These are phyloP conservation scores for Achaetomium macrosporum DNA, from an alignment of 2,329 filamentous ascomycete genomes.

Conservation along the genomic window DNA sequence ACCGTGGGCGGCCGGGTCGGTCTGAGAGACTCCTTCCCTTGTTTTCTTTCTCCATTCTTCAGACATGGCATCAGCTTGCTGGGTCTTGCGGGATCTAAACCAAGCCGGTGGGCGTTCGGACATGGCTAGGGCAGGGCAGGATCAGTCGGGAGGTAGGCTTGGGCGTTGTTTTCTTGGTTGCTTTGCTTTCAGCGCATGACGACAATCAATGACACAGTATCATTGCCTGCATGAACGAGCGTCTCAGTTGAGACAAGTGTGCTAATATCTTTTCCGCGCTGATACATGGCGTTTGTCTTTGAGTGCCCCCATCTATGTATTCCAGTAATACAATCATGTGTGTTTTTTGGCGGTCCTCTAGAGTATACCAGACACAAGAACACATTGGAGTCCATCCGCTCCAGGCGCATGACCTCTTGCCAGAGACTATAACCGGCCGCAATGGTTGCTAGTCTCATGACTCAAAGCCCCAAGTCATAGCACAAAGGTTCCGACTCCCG, in stretches of 20 bases:
- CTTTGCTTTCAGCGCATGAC: slow-evolving; percentile 6
- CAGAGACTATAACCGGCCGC: too few species aligned
- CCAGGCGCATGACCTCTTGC: too few species aligned
- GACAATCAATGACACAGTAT: slow-evolving; percentile 1
- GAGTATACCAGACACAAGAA: too few species aligned
- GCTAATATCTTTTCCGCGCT: background rate
- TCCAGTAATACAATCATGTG: too few species aligned
- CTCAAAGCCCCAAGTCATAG: slow-evolving; percentile 16
- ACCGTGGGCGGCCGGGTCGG: slow-evolving; percentile 11
- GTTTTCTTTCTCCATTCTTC: slow-evolving; percentile 1
- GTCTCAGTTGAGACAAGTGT: background rate
- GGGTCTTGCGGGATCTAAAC: background rate
- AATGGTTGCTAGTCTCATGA: too few species aligned
- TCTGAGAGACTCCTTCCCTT: background rate
- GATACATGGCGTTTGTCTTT: too few species aligned
- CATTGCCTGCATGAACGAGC: background rate
- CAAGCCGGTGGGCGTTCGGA: slow-evolving; percentile 20
- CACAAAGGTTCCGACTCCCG: background rate
- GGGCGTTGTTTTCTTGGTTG: background rate
- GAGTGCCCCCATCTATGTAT: too few species aligned
- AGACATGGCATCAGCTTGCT: slow-evolving; percentile 16
- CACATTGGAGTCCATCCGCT: too few species aligned
- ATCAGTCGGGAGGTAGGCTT: background rate
- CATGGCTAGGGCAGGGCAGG: slow-evolving; percentile 5
- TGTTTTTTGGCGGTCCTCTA: too few species aligned